Base-by-base conservation (phyloP, 2,329 filamentous ascomycete genomes). In the Scytalidium sp. region DNA sequence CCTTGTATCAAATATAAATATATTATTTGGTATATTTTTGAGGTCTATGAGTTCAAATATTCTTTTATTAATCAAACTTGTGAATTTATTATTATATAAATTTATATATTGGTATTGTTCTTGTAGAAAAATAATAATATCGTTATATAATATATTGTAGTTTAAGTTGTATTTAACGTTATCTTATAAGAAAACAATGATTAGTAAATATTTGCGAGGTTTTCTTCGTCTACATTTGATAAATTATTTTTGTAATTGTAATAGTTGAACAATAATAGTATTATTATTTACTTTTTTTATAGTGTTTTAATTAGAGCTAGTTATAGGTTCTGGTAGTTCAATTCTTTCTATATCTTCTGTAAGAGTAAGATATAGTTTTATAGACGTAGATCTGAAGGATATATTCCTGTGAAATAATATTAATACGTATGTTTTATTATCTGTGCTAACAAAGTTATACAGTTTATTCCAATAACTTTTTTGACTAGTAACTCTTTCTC, bases 331-430 rank as follows among this genome's bases (percentile, higher is more conserved):
- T 23, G 22, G 22, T 22, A 43, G 11, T 21, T 39, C 41, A 32
- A 19, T 44, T 41, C 23, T 2, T 3, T 32, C 36, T 15, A 36
- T 4, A 15, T 36, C 15, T 9, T 6, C 17, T 15, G 7, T 8
- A 15, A n/a, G 32, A 5, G 7, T 36, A 36, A 36, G 32, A 23
- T 45, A 53, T 19, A 43, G 53, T 45, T 53, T 53, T 9, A 56
- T 43, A 13, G 47, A 40, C 3, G 44, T 53, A 17, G 17, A 27
- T 10, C 44, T 15, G 29, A 56, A 56, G 3, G 19, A 45, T 22
- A 19, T 44, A 41, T 19, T 20, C 11, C 47, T 22, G 29, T 45
- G 19, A 2, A 32, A 43, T 19, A 56, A 22, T 27, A 36, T 23
- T 19, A 50, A n/a, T 19, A 36, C 46, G 27, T 41, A 56, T 8